phyloP scores from a whole-genome alignment of 306 rosid genomes.

The Mimosa pudica region DNA sequence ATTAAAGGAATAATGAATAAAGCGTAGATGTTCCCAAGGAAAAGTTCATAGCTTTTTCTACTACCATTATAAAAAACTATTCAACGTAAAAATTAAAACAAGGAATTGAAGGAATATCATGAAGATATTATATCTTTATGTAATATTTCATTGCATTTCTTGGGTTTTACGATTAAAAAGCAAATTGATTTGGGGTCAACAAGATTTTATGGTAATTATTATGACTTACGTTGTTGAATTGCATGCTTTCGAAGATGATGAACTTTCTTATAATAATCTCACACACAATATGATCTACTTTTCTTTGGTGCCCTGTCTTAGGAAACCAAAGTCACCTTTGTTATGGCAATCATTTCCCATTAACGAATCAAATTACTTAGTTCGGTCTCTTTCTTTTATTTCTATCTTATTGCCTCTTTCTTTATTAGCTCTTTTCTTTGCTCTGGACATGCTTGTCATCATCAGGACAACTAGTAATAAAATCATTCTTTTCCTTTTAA shows the following conservation, averaged over 20 bases:
- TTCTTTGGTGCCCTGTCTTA: slow-evolving; percentile 51
- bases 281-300: slow-evolving; percentile 28
- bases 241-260: slow-evolving; percentile 38
- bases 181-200: slow-evolving; percentile 52
- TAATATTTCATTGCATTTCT: neutral
- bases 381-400: slow-evolving; percentile 18
- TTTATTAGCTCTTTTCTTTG: slow-evolving; percentile 26
- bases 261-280: slow-evolving; percentile 45
- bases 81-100: slow-evolving; percentile 29
- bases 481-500: slow-evolving; percentile 45
- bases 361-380: slow-evolving; percentile 43
- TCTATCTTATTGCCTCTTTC: neutral
- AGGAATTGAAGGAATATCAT: neutral
- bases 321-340: slow-evolving; percentile 51
- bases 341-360: slow-evolving; percentile 55
- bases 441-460: slow-evolving; percentile 52
- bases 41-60: slow-evolving; percentile 40
- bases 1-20: slow-evolving; percentile 38
- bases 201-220: slow-evolving; percentile 48
- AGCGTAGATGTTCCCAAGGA: slow-evolving; percentile 38
- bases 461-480: slow-evolving; percentile 35
- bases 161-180: slow-evolving; percentile 8
- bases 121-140: neutral
- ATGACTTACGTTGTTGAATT: slow-evolving; percentile 35
- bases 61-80: slow-evolving; percentile 40